A percentile compares a stretch with the other conserved stretches of the same genome.
phyloP scores from a whole-genome alignment of 176 grass and related monocot species.

The Oryza longistaminata region DNA sequence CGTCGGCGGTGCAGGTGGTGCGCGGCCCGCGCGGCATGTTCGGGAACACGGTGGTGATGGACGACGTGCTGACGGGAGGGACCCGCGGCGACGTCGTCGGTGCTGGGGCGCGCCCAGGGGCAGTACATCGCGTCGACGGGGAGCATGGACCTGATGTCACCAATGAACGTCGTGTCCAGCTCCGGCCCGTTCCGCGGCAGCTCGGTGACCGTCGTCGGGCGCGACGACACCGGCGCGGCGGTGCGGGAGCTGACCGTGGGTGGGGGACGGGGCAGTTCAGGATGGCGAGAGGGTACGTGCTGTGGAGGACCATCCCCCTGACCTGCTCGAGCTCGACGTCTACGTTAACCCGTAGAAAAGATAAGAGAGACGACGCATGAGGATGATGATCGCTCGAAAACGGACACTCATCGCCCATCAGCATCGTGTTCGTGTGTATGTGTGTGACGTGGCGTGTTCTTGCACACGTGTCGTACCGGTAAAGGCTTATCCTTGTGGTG shows the following conservation, averaged over 20 bases:
- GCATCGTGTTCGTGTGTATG: not conserved
- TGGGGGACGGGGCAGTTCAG: constrained; percentile 60
- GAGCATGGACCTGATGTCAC: constrained; percentile 23
- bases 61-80: constrained; percentile 47
- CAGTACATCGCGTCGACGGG: constrained; percentile 30
- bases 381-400: too few relatives aligned
- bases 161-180: constrained; percentile 48
- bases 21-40: not conserved
- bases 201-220: constrained; percentile 44
- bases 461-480: too few relatives aligned
- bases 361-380: not conserved
- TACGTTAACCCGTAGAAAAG: constrained; percentile 26
- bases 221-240: constrained; percentile 32
- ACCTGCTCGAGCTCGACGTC: constrained; percentile 48
- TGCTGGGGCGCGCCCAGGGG: constrained; percentile 44
- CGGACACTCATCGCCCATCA: not conserved
- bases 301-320: constrained; percentile 44
- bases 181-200: constrained; percentile 54
- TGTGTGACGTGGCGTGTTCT: too few relatives aligned
- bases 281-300: constrained; percentile 51
- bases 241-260: constrained; percentile 51
- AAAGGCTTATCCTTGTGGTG: too few relatives aligned
- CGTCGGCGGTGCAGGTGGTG: constrained; percentile 34
- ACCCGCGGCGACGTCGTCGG: not conserved
- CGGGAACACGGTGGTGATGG: constrained; percentile 41